Evolutionary conservation across 495 filamentous ascomycete species (phyloP).

Genomic region (Elaphomyces granulatus): DNA sequence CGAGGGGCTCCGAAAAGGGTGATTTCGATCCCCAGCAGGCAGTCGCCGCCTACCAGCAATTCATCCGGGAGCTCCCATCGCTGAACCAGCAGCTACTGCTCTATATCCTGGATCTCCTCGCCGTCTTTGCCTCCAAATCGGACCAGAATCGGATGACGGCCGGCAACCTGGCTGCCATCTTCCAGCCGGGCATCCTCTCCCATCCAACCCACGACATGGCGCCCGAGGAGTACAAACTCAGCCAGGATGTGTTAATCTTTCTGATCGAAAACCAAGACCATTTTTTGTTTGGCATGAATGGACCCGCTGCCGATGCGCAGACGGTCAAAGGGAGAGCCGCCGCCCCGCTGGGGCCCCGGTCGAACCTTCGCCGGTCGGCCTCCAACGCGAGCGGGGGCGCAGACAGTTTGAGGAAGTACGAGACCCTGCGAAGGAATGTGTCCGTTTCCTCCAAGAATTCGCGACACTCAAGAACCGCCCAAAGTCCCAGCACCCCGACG

Average conservation of each 20-base stretch:
- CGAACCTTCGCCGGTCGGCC: slow-evolving; percentile 53
- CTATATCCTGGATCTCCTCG: slow-evolving; percentile 94
- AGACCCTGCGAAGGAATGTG: slow-evolving; percentile 64
- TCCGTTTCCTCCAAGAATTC: slow-evolving; percentile 62
- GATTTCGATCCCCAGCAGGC: slow-evolving; percentile 61
- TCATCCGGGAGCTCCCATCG: slow-evolving; percentile 86
- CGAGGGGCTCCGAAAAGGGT: slow-evolving; percentile 38
- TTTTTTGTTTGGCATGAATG: slow-evolving; percentile 87
- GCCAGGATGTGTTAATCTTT: slow-evolving; percentile 95
- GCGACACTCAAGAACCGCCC: slow-evolving; percentile 49
- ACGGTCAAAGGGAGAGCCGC: slow-evolving; percentile 63
- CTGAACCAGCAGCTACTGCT: slow-evolving; percentile 90
- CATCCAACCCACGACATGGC: slow-evolving; percentile 93
- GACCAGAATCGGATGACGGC: slow-evolving; percentile 96
- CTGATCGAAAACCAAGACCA: slow-evolving; percentile 92
- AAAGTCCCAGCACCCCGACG: slow-evolving; percentile 58
- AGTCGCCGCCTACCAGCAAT: slow-evolving; percentile 67
- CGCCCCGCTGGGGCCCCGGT: slow-evolving; percentile 36
- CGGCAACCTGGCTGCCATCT: slow-evolving; percentile 90
- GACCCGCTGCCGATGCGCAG: slow-evolving; percentile 75
- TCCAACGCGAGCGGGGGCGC: slow-evolving; percentile 80
- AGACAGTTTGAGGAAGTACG: slow-evolving; percentile 66
- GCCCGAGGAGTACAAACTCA: slow-evolving; percentile 81
- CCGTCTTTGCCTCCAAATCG: slow-evolving; percentile 94
- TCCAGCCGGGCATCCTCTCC: slow-evolving; percentile 90